phyloP scores from a whole-genome alignment of 805 yeast species.

The Yamadazyma sp. region DNA sequence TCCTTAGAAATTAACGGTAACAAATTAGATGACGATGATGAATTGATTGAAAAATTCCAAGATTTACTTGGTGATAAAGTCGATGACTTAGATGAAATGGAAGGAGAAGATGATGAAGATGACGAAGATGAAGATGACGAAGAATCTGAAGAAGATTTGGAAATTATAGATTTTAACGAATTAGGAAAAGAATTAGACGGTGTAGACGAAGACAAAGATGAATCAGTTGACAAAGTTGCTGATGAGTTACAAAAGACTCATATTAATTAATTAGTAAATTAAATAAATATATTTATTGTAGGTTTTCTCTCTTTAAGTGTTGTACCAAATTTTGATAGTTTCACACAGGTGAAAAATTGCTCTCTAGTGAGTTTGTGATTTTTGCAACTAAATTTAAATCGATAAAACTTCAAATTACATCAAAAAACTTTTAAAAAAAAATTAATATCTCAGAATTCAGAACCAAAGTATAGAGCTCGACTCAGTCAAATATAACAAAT shows the following conservation, averaged over 20 bases:
- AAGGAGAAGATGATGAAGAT: conserved; percentile 71
- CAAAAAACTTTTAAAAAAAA: no score
- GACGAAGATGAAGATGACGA: conserved; percentile 62
- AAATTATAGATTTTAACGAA: conserved; percentile 31
- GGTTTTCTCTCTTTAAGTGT: no score
- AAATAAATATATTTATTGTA: no score
- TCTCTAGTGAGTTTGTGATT: no score
- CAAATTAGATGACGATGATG: conserved; percentile 85
- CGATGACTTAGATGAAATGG: conserved; percentile 93
- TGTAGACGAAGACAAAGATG: conserved; percentile 43
- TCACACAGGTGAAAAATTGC: no score
- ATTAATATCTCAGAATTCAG: no score
- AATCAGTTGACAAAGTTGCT: conserved; percentile 55
- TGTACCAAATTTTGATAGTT: no score
- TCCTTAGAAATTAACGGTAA: conserved; percentile 88
- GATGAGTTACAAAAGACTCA: conserved; percentile 55
- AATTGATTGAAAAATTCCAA: conserved; percentile 56
- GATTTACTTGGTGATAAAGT: conserved; percentile 66
- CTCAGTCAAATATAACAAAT: no score
- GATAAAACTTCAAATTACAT: no score
- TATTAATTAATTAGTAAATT: conserved; percentile 24
- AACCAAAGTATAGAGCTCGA: no score
- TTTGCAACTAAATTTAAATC: no score
- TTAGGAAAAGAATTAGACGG: conserved; percentile 55
- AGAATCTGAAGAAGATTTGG: conserved; percentile 55